Evolutionary conservation across 1,139 yeast species (phyloP).

Genomic region (Magnusiomyces clavatus): DNA sequence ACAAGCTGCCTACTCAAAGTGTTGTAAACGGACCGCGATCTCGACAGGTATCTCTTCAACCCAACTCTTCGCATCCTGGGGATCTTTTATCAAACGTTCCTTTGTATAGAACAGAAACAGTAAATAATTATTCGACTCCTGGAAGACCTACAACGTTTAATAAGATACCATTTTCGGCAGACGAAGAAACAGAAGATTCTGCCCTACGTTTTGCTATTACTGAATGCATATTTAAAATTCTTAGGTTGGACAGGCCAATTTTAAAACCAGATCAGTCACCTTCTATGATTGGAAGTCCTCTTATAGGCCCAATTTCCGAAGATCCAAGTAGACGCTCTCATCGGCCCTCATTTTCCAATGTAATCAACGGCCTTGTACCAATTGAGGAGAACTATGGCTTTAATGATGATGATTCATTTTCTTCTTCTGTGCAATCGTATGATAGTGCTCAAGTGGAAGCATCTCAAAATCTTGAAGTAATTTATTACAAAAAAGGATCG

Average conservation of each 20-base stretch:
- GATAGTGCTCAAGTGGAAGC: constrained; percentile 56
- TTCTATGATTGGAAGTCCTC: constrained; percentile 5
- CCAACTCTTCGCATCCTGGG: constrained; percentile 68
- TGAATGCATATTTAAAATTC: constrained; percentile 62
- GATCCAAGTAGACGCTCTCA: constrained; percentile 5
- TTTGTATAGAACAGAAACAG: constrained; percentile 44
- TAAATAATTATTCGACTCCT: background rate
- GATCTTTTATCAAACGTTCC: constrained; percentile 81
- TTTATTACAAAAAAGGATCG: constrained; percentile 47
- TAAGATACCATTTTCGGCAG: constrained; percentile 40
- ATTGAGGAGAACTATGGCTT: too few relatives aligned
- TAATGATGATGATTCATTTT: background rate
- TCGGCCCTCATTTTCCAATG: constrained; percentile 11
- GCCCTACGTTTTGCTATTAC: constrained; percentile 62
- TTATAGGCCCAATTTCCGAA: constrained; percentile 8
- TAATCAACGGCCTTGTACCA: constrained; percentile 4
- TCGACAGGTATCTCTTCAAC: constrained; percentile 57
- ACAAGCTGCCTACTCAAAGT: constrained; percentile 4
- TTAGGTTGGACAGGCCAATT: constrained; percentile 54
- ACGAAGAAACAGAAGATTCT: constrained; percentile 72
- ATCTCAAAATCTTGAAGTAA: constrained; percentile 52
- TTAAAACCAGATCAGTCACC: constrained; percentile 1
- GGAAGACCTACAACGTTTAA: background rate
- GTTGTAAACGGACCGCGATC: constrained; percentile 31
- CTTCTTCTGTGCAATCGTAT: constrained; percentile 19